Evolutionary conservation across 2,329 filamentous ascomycete genomes (phyloP).

Genomic region (Cordyceps pruinosa): DNA sequence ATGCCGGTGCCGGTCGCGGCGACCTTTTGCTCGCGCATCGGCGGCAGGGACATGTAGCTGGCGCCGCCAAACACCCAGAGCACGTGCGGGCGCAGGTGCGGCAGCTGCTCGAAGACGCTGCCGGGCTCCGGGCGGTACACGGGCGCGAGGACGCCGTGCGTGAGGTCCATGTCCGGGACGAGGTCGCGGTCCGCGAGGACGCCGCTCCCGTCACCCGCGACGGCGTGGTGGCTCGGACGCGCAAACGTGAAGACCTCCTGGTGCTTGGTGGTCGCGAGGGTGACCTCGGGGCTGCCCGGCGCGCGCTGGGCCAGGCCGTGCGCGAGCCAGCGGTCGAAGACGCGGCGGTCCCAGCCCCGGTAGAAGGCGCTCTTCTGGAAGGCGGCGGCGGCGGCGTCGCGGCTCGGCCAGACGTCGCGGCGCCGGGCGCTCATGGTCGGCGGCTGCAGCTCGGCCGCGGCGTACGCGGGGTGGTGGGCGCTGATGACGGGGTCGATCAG

Average conservation of each 20-base stretch:
- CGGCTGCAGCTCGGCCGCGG: constrained; percentile 27
- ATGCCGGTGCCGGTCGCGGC: constrained; percentile 55
- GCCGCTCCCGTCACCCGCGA: constrained; percentile 29
- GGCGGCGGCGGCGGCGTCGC: constrained; percentile 56
- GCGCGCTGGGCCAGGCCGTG: constrained; percentile 66
- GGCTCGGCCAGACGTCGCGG: constrained; percentile 76
- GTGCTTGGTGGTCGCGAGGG: constrained; percentile 74
- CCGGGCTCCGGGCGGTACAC: constrained; percentile 63
- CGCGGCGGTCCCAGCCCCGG: constrained; percentile 71
- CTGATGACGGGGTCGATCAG: constrained; percentile 81
- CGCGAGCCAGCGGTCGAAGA: constrained; percentile 55
- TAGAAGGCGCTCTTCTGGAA: constrained; percentile 68
- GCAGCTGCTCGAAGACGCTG: constrained; percentile 49
- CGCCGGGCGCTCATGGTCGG: constrained; percentile 61
- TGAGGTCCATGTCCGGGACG: constrained; percentile 40
- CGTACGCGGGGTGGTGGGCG: constrained; percentile 32
- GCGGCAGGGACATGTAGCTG: constrained; percentile 48
- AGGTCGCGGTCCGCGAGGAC: constrained; percentile 32
- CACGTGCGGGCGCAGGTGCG: constrained; percentile 54
- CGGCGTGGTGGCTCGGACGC: constrained; percentile 48
- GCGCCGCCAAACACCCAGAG: constrained; percentile 62
- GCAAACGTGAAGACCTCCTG: constrained; percentile 69
- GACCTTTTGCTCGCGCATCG: constrained; percentile 52
- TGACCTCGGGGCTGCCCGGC: constrained; percentile 44
- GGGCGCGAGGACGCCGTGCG: constrained; percentile 33